Percentiles rank a stretch among this genome's conserved stretches.
phyloP scores from a whole-genome alignment of 2,329 filamentous ascomycete genomes.

The Sphaerulina vaccinii region DNA sequence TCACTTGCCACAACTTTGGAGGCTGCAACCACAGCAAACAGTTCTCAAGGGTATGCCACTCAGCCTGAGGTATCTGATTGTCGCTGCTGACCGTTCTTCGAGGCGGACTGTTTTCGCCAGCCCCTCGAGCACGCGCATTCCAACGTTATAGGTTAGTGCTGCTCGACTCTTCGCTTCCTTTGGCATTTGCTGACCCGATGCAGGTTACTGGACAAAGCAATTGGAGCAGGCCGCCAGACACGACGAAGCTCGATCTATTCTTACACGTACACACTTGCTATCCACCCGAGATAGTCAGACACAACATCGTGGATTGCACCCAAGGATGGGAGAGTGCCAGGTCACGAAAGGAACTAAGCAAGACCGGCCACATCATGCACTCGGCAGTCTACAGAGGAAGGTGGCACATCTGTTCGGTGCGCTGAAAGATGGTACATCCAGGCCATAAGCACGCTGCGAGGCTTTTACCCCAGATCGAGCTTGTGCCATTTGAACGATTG shows the following conservation, averaged over 20 bases:
- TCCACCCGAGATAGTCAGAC: no score
- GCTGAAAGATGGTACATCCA: no score
- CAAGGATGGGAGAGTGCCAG: background rate
- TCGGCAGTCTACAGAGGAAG: background rate
- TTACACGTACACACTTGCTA: background rate
- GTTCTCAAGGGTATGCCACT: background rate
- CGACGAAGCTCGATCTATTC: background rate
- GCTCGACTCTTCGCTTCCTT: background rate
- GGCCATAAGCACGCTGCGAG: no score
- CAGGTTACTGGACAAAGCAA: background rate
- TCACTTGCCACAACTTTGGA: conserved; percentile 4
- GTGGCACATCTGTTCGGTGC: background rate
- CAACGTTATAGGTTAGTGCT: background rate
- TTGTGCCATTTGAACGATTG: no score
- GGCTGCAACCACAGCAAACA: conserved; percentile 6
- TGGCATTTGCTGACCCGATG: background rate
- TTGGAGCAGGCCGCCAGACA: background rate
- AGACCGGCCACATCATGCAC: no score
- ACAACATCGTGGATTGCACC: background rate
- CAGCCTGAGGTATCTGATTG: no score
- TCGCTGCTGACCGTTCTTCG: background rate
- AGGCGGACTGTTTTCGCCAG: conserved; percentile 6
- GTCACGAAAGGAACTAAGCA: no score
- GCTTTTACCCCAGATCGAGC: no score
- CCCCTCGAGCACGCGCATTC: conserved; percentile 1